Evolutionary conservation across 2,329 filamentous ascomycete species (phyloP).

Genomic region (Monosporascus cannonballus): DNA sequence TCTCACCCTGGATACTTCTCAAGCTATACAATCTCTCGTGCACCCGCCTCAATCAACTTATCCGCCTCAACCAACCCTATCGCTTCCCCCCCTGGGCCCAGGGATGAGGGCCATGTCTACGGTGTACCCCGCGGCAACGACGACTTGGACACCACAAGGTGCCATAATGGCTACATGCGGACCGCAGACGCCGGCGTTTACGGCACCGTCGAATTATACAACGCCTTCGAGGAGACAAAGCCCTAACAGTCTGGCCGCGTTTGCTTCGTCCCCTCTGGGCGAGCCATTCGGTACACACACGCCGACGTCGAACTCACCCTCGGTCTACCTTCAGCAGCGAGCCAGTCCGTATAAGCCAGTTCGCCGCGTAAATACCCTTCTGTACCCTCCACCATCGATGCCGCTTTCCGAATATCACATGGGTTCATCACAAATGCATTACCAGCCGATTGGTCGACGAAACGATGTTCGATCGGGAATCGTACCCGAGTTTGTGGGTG

Average conservation of each 20-base stretch:
- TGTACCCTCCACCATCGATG: conserved; percentile 77
- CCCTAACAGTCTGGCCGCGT: conserved; percentile 43
- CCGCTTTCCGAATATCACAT: conserved; percentile 72
- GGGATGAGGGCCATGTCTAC: conserved; percentile 69
- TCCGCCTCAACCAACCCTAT: conserved; percentile 39
- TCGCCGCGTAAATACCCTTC: conserved; percentile 80
- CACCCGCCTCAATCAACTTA: conserved; percentile 34
- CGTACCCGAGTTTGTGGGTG: conserved; percentile 53
- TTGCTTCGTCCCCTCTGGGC: conserved; percentile 65
- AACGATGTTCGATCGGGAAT: conserved; percentile 64
- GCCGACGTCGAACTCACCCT: conserved; percentile 75
- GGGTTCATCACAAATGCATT: conserved; percentile 70
- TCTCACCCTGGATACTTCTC: conserved; percentile 56
- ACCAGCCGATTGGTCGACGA: conserved; percentile 68
- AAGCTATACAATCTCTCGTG: conserved; percentile 11
- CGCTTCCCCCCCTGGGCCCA: conserved; percentile 56
- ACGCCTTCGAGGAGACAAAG: conserved; percentile 50
- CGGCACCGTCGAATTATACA: conserved; percentile 31
- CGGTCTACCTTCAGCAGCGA: conserved; percentile 78
- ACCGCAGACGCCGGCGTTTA: conserved; percentile 25
- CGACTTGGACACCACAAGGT: conserved; percentile 32
- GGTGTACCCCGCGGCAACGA: conserved; percentile 56
- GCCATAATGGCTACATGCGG: conserved; percentile 24
- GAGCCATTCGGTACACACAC: conserved; percentile 55
- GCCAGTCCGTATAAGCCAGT: conserved; percentile 91